A percentile compares a stretch with the other conserved stretches of the same genome.
Evolutionary conservation across 805 yeast genomes (phyloP).

Genomic region (Zygosaccharomyces siamensis): DNA sequence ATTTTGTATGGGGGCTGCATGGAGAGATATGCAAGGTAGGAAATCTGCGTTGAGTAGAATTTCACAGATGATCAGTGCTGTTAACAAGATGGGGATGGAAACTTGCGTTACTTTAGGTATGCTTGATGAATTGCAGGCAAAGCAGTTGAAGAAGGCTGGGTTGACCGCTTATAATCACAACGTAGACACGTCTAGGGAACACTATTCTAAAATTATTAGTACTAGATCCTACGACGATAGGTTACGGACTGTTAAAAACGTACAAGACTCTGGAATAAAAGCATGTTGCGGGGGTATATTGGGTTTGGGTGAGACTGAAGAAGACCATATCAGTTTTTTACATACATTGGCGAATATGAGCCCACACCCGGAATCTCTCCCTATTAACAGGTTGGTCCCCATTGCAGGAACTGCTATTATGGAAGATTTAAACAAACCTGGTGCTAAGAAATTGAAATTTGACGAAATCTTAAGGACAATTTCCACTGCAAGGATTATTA

Average conservation of each 20-base stretch:
- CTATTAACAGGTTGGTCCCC: constrained; percentile 75
- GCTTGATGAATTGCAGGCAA: constrained; percentile 63
- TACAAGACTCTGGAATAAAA: constrained; percentile 56
- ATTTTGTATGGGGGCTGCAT: constrained; percentile 83
- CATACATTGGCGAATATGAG: constrained; percentile 63
- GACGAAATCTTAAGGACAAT: constrained; percentile 64
- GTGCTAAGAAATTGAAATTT: constrained; percentile 45
- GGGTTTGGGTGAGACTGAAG: constrained; percentile 70
- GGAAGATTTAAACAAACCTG: constrained; percentile 42
- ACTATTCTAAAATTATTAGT: constrained; percentile 65
- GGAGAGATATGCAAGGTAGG: constrained; percentile 81
- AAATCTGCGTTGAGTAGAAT: constrained; percentile 61
- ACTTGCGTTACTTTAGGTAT: constrained; percentile 79
- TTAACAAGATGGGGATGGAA: constrained; percentile 65
- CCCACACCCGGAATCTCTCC: constrained; percentile 74
- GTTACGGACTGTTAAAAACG: constrained; percentile 58
- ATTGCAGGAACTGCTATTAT: constrained; percentile 76
- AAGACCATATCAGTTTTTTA: constrained; percentile 65
- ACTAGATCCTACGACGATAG: constrained; percentile 71
- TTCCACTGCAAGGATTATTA: constrained; percentile 68
- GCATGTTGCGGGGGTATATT: constrained; percentile 79
- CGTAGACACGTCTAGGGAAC: constrained; percentile 74
- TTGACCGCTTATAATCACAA: constrained; percentile 80
- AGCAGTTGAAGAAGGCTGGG: constrained; percentile 58
- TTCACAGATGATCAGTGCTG: constrained; percentile 57